These are phyloP conservation scores for Corymbia maculata DNA, from an alignment of 345 rosid species.

Conservation along the genomic window DNA sequence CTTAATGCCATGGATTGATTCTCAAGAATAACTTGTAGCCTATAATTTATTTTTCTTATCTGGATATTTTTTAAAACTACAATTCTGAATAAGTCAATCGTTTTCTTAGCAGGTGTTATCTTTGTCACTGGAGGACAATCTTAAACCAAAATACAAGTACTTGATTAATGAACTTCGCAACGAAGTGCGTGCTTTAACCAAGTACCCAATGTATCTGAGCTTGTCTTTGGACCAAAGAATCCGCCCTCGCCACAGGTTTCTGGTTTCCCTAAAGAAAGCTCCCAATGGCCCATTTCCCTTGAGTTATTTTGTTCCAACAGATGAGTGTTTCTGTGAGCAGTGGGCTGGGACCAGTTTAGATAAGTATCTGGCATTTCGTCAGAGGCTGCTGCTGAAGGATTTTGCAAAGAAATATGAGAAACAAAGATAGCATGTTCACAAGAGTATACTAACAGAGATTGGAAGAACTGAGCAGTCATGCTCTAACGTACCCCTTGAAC, in stretches of 20 bases:
- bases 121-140: conserved; percentile 82
- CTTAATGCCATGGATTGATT: neutral
- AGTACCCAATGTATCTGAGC: conserved; percentile 83
- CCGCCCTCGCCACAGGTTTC: conserved; percentile 85
- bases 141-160: conserved; percentile 86
- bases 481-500: neutral
- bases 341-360: conserved; percentile 90
- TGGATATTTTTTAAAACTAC: neutral
- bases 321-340: conserved; percentile 76
- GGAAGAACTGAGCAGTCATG: neutral
- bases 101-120: conserved; percentile 63
- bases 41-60: neutral
- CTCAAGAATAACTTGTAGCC: neutral
- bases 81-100: neutral
- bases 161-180: conserved; percentile 77
- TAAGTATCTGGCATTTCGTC: conserved; percentile 75
- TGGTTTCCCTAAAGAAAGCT: conserved; percentile 84
- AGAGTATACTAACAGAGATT: neutral
- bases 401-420: conserved; percentile 69
- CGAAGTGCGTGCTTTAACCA: conserved; percentile 71
- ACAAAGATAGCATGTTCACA: conserved; percentile 5
- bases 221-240: conserved; percentile 90
- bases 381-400: conserved; percentile 53
- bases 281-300: conserved; percentile 96
- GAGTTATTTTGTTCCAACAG: conserved; percentile 71